Evolutionary conservation across 202 grass and related monocot genomes (phyloP).

Genomic region (Brachypodium distachyon): DNA sequence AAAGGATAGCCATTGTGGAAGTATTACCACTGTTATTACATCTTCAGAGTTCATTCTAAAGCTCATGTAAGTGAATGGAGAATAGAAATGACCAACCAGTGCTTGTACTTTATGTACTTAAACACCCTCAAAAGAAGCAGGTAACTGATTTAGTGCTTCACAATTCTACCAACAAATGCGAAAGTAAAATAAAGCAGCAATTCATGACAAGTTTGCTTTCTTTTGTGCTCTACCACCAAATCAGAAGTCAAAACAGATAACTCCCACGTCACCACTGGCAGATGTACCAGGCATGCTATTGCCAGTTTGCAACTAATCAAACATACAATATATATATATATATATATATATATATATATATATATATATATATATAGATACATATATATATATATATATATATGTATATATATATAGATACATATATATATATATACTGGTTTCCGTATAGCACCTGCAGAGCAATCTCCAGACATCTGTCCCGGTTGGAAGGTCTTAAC

Average conservation of each 20-base stretch:
- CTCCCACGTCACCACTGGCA: neutral
- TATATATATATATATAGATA: slow-evolving; percentile 11
- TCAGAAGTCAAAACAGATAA: neutral
- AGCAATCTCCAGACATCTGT: slow-evolving; percentile 85
- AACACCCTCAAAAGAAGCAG: neutral
- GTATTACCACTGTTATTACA: slow-evolving; percentile 2
- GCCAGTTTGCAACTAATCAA: neutral
- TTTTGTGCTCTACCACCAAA: slow-evolving; percentile 1
- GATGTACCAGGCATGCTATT: neutral
- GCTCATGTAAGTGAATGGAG: neutral
- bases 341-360: neutral
- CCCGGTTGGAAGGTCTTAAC: slow-evolving; percentile 70
- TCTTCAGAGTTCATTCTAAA: neutral
- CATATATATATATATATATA: neutral
- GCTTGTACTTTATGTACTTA: neutral
- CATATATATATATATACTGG: slow-evolving; percentile 17
- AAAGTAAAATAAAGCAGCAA: slow-evolving; percentile 5
- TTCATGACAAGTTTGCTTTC: neutral
- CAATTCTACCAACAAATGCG: neutral
- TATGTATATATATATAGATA: neutral
- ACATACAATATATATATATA: neutral
- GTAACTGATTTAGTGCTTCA: neutral
- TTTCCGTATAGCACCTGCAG: slow-evolving; percentile 54
- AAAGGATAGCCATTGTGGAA: neutral
- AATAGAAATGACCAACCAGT: slow-evolving; percentile 1